These are phyloP conservation scores for Lachnellula subtilissima DNA, from an alignment of 2,329 filamentous ascomycete genomes.

Conservation along the genomic window DNA sequence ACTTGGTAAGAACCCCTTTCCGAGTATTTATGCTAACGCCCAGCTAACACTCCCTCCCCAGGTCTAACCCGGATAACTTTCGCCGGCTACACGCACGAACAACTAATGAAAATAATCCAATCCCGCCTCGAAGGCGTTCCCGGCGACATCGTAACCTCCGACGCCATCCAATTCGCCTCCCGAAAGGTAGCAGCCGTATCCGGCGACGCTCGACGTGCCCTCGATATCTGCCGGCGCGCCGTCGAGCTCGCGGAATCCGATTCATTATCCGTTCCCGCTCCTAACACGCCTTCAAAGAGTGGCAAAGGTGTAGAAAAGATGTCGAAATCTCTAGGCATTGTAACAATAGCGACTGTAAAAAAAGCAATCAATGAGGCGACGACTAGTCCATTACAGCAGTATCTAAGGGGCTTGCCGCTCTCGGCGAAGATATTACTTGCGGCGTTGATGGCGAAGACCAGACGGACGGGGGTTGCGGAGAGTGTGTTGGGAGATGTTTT, in stretches of 20 bases:
- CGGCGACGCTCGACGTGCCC: conserved; percentile 83
- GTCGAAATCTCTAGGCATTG: conserved; percentile 44
- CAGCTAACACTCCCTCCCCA: conserved; percentile 19
- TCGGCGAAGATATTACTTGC: conserved; percentile 81
- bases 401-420: conserved; percentile 75
- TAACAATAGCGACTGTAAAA: conserved; percentile 91
- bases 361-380: conserved; percentile 94
- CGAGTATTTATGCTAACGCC: not conserved
- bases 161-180: conserved; percentile 93
- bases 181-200: conserved; percentile 95
- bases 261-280: conserved; percentile 33
- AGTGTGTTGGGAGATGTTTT: conserved; percentile 84
- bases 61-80: conserved; percentile 93
- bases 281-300: conserved; percentile 59
- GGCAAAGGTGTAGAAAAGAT: conserved; percentile 28
- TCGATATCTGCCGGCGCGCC: conserved; percentile 92
- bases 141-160: conserved; percentile 83
- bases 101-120: conserved; percentile 95
- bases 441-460: conserved; percentile 71
- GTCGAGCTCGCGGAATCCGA: conserved; percentile 91
- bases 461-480: conserved; percentile 80
- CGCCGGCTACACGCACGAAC: conserved; percentile 92
- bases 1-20: conserved; percentile 43
- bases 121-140: conserved; percentile 87
- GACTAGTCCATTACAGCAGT: conserved; percentile 85